phyloP scores from a whole-genome alignment of 148 eudicot species.

The Chenopodium berlandieri region DNA sequence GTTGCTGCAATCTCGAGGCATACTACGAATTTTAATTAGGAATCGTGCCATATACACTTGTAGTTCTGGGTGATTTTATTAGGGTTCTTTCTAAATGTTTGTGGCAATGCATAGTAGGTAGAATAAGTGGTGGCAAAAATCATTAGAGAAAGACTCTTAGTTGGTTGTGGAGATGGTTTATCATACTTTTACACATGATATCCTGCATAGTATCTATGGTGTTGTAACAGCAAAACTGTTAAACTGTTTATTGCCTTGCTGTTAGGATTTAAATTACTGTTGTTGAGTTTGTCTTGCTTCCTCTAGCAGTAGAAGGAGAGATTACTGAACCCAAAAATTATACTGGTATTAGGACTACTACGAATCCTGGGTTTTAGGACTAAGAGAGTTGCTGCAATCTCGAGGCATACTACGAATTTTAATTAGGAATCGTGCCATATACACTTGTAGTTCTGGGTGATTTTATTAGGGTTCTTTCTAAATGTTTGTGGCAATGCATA shows the following conservation, averaged over 20 bases:
- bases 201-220: background rate
- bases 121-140: background rate
- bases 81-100: background rate
- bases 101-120: background rate
- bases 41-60: too few relatives aligned
- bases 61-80: background rate
- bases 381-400: background rate
- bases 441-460: background rate
- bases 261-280: background rate
- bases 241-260: background rate
- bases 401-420: background rate
- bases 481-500: background rate
- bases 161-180: background rate
- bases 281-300: background rate
- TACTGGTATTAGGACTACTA: too few relatives aligned
- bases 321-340: background rate
- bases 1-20: background rate
- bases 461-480: background rate
- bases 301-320: background rate
- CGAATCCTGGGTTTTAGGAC: background rate
- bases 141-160: background rate
- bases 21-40: too few relatives aligned
- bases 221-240: background rate
- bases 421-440: too few relatives aligned
- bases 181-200: background rate